Base-by-base conservation (phyloP, 1,139 yeast species). In the Zhuliangozyma parablackwelliae region DNA sequence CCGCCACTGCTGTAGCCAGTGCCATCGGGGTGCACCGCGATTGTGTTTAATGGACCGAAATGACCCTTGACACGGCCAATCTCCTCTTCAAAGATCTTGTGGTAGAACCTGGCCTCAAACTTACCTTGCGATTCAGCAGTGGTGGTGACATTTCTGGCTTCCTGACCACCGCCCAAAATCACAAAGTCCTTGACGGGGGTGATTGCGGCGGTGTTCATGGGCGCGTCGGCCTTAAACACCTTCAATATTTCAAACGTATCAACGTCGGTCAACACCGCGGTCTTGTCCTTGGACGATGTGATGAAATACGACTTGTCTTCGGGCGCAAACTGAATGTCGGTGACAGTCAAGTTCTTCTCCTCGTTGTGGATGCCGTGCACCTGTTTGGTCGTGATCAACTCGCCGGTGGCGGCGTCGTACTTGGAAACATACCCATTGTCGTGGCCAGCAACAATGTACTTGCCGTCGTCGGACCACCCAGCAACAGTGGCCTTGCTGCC, bases 101-200 rank as follows among this genome's bases (percentile, higher is more conserved):
- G 97, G 69, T 83, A 89, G 63, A 92, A 86, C 67, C 96, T 80
- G 31, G 97, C 95, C 69, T 92, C 98, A 63, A 92, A 92, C 60
- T 88, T 88, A 70, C 98, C 98, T 64, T 92, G 96, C 38, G 86
- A 77, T 45, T 94, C 84, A 33, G 94, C 79, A 30, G 97, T 89
- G 24, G 97, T 92, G 33, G 99, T 92, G 60, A 92, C 99, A 63
- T 90, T 95, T 65, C 90, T 80, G 30, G 98, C 98, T 59, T 90
- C 97, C 72, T 92, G 98, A 79, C 99, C 99, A 67, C 99, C 99
- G 39, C 98, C 98, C 47, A 94, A 75, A 39, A 92, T 83, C 45
- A 92, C 87, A 59, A 83, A 90, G 59, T 92, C 94, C 67, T 94
- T 92, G 40, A 80, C 71, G 23, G 97, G 92, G 8, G 98, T 90